Percentiles rank a stretch among this genome's conserved stretches.
Evolutionary conservation across 352 stramenopile species (phyloP).

Genomic region (Hyaloperonospora arabidopsidis): DNA sequence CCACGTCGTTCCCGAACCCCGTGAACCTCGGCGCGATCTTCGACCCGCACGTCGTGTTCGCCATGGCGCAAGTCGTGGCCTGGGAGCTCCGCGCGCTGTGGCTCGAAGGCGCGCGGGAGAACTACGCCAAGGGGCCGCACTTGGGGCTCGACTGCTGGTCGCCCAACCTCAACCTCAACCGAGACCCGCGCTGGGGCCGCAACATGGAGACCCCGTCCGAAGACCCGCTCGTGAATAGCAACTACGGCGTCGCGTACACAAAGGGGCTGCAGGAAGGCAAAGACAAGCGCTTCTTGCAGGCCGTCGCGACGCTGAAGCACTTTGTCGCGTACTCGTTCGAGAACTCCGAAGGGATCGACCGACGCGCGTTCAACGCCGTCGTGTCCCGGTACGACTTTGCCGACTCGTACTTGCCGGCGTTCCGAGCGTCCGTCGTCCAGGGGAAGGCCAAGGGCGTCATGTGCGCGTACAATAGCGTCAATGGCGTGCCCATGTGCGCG

Average conservation of each 20-base stretch:
- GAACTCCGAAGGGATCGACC: slow-evolving; percentile 55
- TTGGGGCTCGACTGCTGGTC: slow-evolving; percentile 89
- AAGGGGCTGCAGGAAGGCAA: slow-evolving; percentile 79
- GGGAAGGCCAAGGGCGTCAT: slow-evolving; percentile 85
- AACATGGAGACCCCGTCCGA: slow-evolving; percentile 91
- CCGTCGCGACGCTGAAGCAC: slow-evolving; percentile 91
- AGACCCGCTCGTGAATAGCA: slow-evolving; percentile 87
- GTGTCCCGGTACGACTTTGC: slow-evolving; percentile 87
- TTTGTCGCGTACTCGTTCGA: slow-evolving; percentile 89
- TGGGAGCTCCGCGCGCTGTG: slow-evolving; percentile 73
- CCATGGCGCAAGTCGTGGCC: slow-evolving; percentile 85
- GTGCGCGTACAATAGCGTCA: slow-evolving; percentile 96
- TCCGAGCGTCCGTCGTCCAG: slow-evolving; percentile 75
- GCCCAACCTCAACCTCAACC: slow-evolving; percentile 93
- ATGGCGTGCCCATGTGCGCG: slow-evolving; percentile 89
- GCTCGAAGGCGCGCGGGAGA: slow-evolving; percentile 68
- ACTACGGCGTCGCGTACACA: slow-evolving; percentile 89
- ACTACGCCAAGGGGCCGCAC: slow-evolving; percentile 51
- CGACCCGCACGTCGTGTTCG: slow-evolving; percentile 62
- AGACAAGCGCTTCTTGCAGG: slow-evolving; percentile 60
- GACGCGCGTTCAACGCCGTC: slow-evolving; percentile 85
- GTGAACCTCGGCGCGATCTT: slow-evolving; percentile 86
- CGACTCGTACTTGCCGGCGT: slow-evolving; percentile 88
- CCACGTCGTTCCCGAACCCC: slow-evolving; percentile 89
- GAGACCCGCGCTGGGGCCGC: slow-evolving; percentile 90